Percentiles rank a stretch among this genome's conserved stretches.
Conservation (phyloP, 2,329 filamentous ascomycete species). For the Trichophyton simii region DNA sequence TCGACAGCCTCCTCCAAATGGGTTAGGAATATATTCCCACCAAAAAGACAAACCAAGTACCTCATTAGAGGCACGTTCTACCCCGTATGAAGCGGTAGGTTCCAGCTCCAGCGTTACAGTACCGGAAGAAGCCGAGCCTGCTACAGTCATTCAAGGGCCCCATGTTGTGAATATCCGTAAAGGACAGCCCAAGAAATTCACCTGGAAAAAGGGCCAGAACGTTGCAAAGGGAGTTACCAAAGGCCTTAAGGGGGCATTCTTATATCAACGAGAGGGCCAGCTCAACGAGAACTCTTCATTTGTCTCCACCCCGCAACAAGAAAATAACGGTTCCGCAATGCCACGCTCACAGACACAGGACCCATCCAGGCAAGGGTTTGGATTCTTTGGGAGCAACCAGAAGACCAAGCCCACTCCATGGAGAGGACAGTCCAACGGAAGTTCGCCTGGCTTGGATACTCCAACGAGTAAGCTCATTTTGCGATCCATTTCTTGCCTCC, state of each 20-base stretch:
- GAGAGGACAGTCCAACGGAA: conserved; percentile 34
- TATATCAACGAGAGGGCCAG: conserved; percentile 46
- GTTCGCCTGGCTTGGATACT: conserved; percentile 26
- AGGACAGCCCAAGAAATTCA: conserved; percentile 89
- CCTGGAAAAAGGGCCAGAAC: conserved; percentile 95
- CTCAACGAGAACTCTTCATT: conserved; percentile 57
- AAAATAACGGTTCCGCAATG: conserved; percentile 17
- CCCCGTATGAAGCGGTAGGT: conserved; percentile 40
- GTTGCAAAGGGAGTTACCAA: conserved; percentile 91
- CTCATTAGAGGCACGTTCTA: conserved; percentile 31
- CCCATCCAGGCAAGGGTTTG: conserved; percentile 49
- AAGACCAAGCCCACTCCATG: conserved; percentile 30
- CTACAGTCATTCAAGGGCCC: conserved; percentile 55
- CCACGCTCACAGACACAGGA: conserved; percentile 32
- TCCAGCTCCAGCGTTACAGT: conserved; percentile 45
- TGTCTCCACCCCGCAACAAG: conserved; percentile 34
- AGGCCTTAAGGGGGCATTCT: conserved; percentile 84
- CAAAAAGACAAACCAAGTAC: conserved; percentile 39
- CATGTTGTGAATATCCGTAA: conserved; percentile 93
- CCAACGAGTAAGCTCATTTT: conserved; percentile 26
- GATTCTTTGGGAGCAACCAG: conserved; percentile 49
- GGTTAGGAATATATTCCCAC: conserved; percentile 51
- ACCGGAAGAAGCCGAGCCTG: conserved; percentile 54
- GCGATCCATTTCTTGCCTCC: neutral
- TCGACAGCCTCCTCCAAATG: conserved; percentile 28